A percentile compares a stretch with the other conserved stretches of the same genome.
Evolutionary conservation across 208 protist genomes (phyloP).

Genomic region (Leishmania tarentolae): DNA sequence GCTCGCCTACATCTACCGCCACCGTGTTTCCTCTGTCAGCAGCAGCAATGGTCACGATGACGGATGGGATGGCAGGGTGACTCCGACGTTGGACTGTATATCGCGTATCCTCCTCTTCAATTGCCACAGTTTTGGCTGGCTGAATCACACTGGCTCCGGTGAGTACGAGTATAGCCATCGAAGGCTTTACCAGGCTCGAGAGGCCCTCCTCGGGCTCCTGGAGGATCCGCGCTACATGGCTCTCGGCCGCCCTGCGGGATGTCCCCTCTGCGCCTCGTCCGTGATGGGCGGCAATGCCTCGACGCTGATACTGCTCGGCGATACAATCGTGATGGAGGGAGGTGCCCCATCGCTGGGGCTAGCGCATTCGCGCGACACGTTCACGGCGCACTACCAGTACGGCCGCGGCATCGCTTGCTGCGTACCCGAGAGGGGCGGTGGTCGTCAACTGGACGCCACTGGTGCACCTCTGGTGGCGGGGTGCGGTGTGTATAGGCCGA

Average conservation of each 20-base stretch:
- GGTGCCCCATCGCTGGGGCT: conserved; percentile 56
- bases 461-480: conserved; percentile 2
- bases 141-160: conserved; percentile 45
- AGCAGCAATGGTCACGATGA: neutral
- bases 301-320: conserved; percentile 53
- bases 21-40: neutral
- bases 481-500: too few relatives aligned
- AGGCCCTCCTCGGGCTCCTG: conserved; percentile 27
- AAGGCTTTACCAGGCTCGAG: conserved; percentile 34
- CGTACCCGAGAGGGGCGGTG: conserved; percentile 29
- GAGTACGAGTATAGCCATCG: conserved; percentile 57
- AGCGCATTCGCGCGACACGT: conserved; percentile 28
- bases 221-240: conserved; percentile 36
- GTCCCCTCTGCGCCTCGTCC: conserved; percentile 20
- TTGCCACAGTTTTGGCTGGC: conserved; percentile 69
- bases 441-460: neutral
- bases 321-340: conserved; percentile 69
- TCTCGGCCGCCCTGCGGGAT: conserved; percentile 28
- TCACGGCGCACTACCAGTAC: conserved; percentile 56
- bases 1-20: conserved; percentile 24
- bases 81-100: conserved; percentile 7
- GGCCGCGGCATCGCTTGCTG: conserved; percentile 66
- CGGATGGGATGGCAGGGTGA: neutral
- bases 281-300: conserved; percentile 17
- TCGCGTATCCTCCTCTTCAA: conserved; percentile 63